Evolutionary conservation across 768 basidiomycete genomes (phyloP), one percentile per base, ranked within the genome.

Genomic region (Boletus rubroflammeus): DNA sequence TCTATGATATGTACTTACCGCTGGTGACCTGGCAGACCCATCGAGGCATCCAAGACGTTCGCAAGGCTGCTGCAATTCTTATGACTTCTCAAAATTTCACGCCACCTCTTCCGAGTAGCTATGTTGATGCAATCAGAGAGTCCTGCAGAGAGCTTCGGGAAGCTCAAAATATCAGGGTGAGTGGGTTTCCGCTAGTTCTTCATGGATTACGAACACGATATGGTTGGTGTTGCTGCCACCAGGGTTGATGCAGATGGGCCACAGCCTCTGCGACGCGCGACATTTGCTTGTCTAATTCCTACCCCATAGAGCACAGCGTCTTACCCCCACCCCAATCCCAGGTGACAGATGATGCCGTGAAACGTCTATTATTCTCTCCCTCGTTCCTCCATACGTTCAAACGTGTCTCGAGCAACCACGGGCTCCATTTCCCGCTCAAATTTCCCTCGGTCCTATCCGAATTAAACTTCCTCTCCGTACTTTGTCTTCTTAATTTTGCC

Each of bases 401-500:
- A 53, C 79, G 82, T 47, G 79, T 88, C 3, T 84, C 84, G 8
- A 63, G 69, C 15, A 70, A 77, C 17, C 89, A 93, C 70, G 90
- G 90, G 28, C 75, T 92, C 47, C 75, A 81, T 6, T 75, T 95
- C 53, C 93, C 93, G 2, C 80, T 96, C 47, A 84, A 85, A 3
- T 96, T 94, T 61, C 75, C 87, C 35, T 86, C 87, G 0, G 70
- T 78, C 19, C 71, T 82, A 5, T 81, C 86, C 40, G 93, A 96
- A 71, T 75, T 96, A 54, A 94, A 93, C 68, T 74, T 94, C 28
- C 73, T 94, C n/a, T 83, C 85, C 42, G 70, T 90, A 8, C 81
- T 93, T 39, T 83, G 85, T 3, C 76, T 93, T 15, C 78, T 96
- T 32, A 93, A 93, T 67, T 90, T 94, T 67, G 88, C 80, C 5